A percentile compares a stretch with the other conserved stretches of the same genome.
Conservation (phyloP, 75 land plant genomes). For the Azolla pinnata region DNA sequence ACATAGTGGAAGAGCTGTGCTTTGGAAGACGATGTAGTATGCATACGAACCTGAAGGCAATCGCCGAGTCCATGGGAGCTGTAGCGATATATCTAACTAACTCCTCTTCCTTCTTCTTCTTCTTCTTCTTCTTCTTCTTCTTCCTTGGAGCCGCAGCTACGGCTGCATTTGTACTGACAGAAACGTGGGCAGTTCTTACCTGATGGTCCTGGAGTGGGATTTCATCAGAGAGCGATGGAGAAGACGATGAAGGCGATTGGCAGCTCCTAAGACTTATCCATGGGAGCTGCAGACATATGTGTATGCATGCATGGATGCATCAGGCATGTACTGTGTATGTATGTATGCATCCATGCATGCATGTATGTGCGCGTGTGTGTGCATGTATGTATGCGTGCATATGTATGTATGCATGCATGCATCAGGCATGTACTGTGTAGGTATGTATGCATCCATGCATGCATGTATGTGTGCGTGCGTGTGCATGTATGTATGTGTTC, state of each 20-base stretch:
- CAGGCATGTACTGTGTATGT: not conserved
- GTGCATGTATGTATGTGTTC: too few relatives aligned
- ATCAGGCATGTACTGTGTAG: not conserved
- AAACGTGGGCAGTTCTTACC: not conserved
- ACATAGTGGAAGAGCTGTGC: too few relatives aligned
- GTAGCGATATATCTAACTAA: too few relatives aligned
- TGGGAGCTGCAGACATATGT: not conserved
- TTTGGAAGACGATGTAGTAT: too few relatives aligned
- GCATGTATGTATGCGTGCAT: not conserved
- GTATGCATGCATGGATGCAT: not conserved
- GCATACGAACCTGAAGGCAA: too few relatives aligned
- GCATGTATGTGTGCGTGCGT: slow-evolving; percentile 13
- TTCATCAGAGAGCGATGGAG: not conserved
- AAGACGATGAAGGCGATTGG: not conserved
- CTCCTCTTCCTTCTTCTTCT: too few relatives aligned
- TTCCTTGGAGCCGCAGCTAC: too few relatives aligned
- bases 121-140: too few relatives aligned
- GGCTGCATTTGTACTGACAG: too few relatives aligned
- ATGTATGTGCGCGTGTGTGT: not conserved
- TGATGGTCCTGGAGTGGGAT: not conserved
- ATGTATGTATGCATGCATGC: not conserved
- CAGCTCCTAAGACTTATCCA: not conserved
- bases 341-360: not conserved
- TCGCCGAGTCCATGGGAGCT: too few relatives aligned
- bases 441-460: not conserved